phyloP scores from a whole-genome alignment of 176 grass and related monocot genomes.

The Paspalum notatum region DNA sequence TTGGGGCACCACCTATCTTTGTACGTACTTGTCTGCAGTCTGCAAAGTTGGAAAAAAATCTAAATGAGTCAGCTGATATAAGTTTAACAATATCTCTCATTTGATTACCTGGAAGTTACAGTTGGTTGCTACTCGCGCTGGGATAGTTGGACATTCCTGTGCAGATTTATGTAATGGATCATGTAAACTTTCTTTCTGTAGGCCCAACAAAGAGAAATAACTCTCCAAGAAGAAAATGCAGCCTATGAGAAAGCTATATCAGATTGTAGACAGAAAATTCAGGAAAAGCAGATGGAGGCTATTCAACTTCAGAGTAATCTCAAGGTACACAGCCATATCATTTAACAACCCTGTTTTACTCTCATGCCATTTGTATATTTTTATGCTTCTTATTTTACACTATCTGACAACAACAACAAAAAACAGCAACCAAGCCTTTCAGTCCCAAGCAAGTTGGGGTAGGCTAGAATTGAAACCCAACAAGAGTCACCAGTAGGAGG shows the following conservation, averaged over 20 bases:
- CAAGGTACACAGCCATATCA: slow-evolving; percentile 47
- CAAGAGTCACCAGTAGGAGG: too few species aligned
- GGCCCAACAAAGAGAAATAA: slow-evolving; percentile 72
- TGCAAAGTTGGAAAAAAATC: not conserved
- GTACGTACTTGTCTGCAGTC: not conserved
- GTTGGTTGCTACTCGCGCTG: not conserved
- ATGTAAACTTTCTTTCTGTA: slow-evolving; percentile 41
- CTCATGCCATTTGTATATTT: not conserved
- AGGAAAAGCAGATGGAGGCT: slow-evolving; percentile 66
- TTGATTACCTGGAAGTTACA: not conserved
- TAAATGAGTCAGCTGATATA: not conserved
- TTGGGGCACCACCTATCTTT: not conserved
- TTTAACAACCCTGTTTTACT: slow-evolving; percentile 6
- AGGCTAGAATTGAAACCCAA: too few species aligned
- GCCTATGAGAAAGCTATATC: slow-evolving; percentile 89
- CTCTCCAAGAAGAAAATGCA: slow-evolving; percentile 77
- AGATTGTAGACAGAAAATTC: slow-evolving; percentile 77
- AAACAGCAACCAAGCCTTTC: too few species aligned
- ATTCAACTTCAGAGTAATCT: slow-evolving; percentile 64
- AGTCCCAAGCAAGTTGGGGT: too few species aligned
- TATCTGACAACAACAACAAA: too few species aligned
- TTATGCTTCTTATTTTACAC: not conserved
- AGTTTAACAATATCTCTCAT: not conserved
- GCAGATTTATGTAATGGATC: slow-evolving; percentile 6
- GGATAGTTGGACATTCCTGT: not conserved